phyloP scores from a whole-genome alignment of 768 basidiomycete species.

The Leccinum variicolor region DNA sequence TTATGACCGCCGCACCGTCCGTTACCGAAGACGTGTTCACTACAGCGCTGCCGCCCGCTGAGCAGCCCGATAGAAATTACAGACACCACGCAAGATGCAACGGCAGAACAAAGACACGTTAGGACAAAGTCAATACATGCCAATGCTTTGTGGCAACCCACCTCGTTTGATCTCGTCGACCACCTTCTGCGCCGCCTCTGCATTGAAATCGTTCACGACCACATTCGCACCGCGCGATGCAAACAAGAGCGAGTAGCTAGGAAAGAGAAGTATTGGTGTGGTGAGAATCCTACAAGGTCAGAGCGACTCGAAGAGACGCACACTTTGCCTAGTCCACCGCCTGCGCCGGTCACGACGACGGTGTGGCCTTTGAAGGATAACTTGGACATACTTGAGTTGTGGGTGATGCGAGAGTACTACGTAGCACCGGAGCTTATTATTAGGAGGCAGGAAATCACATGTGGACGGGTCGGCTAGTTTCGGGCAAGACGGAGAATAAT shows the following conservation, averaged over 20 bases:
- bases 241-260: constrained; percentile 85
- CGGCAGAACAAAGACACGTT: background rate
- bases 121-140: background rate
- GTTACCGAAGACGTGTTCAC: constrained; percentile 83
- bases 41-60: constrained; percentile 84
- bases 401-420: background rate
- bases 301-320: constrained; percentile 38
- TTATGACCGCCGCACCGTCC: constrained; percentile 83
- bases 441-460: constrained; percentile 10
- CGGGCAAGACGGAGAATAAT: constrained; percentile 15
- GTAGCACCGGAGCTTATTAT: background rate
- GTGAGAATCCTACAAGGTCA: background rate
- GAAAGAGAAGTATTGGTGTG: background rate
- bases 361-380: constrained; percentile 84
- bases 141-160: constrained; percentile 37
- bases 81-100: no score
- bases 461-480: background rate
- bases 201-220: constrained; percentile 93
- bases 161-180: constrained; percentile 85
- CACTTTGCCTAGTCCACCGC: constrained; percentile 91
- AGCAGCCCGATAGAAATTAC: background rate
- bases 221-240: constrained; percentile 92
- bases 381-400: constrained; percentile 27
- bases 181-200: constrained; percentile 84
- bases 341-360: constrained; percentile 94